Evolutionary conservation across 1,284 basidiomycete genomes (phyloP).

Genomic region (Irpex sp.): DNA sequence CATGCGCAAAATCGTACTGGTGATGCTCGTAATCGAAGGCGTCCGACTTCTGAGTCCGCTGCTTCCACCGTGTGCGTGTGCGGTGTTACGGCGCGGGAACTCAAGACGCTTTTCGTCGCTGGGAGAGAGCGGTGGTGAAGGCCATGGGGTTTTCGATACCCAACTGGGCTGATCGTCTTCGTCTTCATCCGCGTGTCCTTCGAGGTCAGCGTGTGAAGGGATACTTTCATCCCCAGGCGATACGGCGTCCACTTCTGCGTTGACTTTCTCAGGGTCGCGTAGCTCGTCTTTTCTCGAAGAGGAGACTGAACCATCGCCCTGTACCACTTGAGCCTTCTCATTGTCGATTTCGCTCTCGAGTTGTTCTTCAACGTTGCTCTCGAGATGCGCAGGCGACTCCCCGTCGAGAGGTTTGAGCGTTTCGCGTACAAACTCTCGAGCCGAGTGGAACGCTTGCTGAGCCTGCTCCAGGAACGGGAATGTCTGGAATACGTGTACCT

Average conservation of each 20-base stretch:
- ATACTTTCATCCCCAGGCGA: neutral
- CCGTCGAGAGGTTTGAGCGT: slow-evolving; percentile 49
- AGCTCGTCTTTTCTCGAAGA: slow-evolving; percentile 27
- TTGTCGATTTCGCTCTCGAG: slow-evolving; percentile 67
- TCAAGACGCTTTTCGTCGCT: slow-evolving; percentile 14
- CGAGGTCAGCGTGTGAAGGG: neutral
- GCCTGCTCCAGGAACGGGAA: slow-evolving; percentile 81
- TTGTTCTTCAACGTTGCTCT: slow-evolving; percentile 48
- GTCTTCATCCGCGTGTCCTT: slow-evolving; percentile 11
- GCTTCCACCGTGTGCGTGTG: neutral
- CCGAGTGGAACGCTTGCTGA: slow-evolving; percentile 71
- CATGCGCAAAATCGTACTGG: slow-evolving; percentile 2
- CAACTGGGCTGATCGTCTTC: slow-evolving; percentile 44
- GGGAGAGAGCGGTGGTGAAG: slow-evolving; percentile 26
- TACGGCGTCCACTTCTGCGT: slow-evolving; percentile 1
- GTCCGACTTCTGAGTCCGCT: slow-evolving; percentile 6
- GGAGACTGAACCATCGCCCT: slow-evolving; percentile 60
- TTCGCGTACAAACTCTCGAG: slow-evolving; percentile 70
- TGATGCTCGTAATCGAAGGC: slow-evolving; percentile 9
- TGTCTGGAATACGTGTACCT: slow-evolving; percentile 91
- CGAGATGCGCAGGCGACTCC: slow-evolving; percentile 46
- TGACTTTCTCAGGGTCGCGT: neutral
- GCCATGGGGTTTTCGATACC: slow-evolving; percentile 29
- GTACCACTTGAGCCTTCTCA: slow-evolving; percentile 57
- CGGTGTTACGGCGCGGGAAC: neutral